A percentile compares a stretch with the other conserved stretches of the same genome.
phyloP scores from a whole-genome alignment of 1,284 basidiomycete genomes.

The Gastroboletus turbinatus region DNA sequence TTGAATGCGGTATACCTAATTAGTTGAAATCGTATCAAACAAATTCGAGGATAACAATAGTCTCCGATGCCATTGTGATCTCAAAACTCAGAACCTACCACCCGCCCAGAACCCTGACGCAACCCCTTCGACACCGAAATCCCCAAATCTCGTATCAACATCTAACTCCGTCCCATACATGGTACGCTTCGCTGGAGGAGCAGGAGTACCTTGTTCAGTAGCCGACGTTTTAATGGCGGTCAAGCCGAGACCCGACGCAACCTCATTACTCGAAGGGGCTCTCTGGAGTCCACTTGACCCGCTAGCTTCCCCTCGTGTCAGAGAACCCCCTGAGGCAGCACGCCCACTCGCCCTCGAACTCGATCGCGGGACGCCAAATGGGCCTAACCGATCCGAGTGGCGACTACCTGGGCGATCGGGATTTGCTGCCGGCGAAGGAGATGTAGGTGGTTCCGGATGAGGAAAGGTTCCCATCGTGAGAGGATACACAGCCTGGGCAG shows the following conservation, averaged over 20 bases:
- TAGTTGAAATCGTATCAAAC: conserved; percentile 8
- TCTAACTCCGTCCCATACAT: conserved; percentile 82
- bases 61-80: conserved; percentile 1
- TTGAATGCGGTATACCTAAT: conserved; percentile 11
- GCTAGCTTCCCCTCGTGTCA: conserved; percentile 28
- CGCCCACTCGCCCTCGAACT: conserved; percentile 35
- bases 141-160: conserved; percentile 72
- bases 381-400: conserved; percentile 33
- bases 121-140: conserved; percentile 75
- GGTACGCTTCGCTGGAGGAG: conserved; percentile 52
- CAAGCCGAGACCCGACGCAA: conserved; percentile 40
- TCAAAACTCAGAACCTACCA: conserved; percentile 40
- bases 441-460: conserved; percentile 65
- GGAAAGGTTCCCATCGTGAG: conserved; percentile 50
- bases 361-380: conserved; percentile 32
- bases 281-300: conserved; percentile 29
- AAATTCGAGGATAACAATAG: conserved; percentile 8
- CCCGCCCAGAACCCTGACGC: conserved; percentile 65
- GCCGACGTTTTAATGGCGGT: conserved; percentile 34
- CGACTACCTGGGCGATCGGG: conserved; percentile 36
- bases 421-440: conserved; percentile 59
- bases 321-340: conserved; percentile 30
- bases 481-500: conserved; percentile 41
- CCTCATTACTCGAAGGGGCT: conserved; percentile 38
- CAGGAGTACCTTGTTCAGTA: conserved; percentile 31